These are phyloP conservation scores for Kernera saxatilis DNA, from an alignment of 345 rosid genomes.

Conservation along the genomic window DNA sequence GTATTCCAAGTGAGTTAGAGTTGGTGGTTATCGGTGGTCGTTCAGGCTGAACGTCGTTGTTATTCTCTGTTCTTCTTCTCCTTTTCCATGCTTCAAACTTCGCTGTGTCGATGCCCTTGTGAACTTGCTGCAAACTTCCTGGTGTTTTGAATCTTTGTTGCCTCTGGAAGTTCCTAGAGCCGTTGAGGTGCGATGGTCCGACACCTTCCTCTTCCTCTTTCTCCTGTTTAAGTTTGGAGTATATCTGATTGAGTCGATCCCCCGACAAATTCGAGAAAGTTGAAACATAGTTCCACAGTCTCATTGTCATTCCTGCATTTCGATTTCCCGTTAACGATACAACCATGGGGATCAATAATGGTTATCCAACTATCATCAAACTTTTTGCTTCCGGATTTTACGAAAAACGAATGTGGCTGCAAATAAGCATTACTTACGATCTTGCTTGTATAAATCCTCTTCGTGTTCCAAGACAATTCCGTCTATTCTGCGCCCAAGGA, in stretches of 20 bases:
- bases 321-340: neutral
- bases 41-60: constrained; percentile 19
- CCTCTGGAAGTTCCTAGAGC: constrained; percentile 44
- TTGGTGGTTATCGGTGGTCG: constrained; percentile 42
- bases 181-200: constrained; percentile 67
- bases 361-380: neutral
- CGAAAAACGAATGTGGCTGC: neutral
- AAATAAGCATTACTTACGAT: constrained; percentile 49
- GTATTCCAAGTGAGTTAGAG: constrained; percentile 85
- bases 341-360: neutral
- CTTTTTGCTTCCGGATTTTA: neutral
- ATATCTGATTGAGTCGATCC: constrained; percentile 79
- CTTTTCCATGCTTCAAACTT: constrained; percentile 93
- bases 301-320: constrained; percentile 72
- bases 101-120: constrained; percentile 60
- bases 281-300: constrained; percentile 96
- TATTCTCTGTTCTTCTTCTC: constrained; percentile 62
- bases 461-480: constrained; percentile 68
- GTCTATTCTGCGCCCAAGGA: constrained; percentile 82
- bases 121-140: constrained; percentile 38
- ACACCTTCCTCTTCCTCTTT: constrained; percentile 66
- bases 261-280: constrained; percentile 92
- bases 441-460: constrained; percentile 66
- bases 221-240: constrained; percentile 83
- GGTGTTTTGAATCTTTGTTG: constrained; percentile 52